Percentiles rank a stretch among this genome's conserved stretches.
Conservation (phyloP, 73 alveolate species). For the Symbiodinium natans region DNA sequence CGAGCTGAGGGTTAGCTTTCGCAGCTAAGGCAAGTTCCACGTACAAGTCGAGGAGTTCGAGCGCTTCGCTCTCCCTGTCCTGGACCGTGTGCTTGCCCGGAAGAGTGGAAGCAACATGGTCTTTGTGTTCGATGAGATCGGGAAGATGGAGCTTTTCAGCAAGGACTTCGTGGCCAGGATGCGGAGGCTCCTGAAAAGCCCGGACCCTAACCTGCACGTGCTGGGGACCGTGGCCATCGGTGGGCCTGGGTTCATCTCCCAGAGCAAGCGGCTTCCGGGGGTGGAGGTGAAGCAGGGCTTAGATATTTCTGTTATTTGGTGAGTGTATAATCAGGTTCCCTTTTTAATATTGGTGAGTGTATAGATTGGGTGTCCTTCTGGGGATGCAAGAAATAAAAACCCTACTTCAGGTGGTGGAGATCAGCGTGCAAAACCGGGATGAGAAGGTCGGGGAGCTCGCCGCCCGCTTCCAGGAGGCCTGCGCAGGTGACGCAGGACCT, state of each 20-base stretch:
- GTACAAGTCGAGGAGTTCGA: constrained; percentile 87
- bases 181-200: constrained; percentile 43
- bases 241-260: constrained; percentile 90
- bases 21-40: constrained; percentile 67
- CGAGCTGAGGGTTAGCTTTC: too few relatives aligned
- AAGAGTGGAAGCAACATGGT: not conserved
- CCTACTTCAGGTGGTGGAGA: constrained; percentile 82
- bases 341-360: too few relatives aligned
- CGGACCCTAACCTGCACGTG: constrained; percentile 68
- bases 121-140: constrained; percentile 77
- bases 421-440: constrained; percentile 49
- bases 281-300: too few relatives aligned
- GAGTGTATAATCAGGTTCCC: too few relatives aligned
- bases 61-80: constrained; percentile 65
- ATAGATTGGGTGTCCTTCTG: too few relatives aligned
- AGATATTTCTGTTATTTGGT: too few relatives aligned
- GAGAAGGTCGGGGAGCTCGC: constrained; percentile 55
- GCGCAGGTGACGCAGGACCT: not conserved
- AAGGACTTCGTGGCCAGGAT: constrained; percentile 44
- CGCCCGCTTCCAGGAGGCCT: not conserved
- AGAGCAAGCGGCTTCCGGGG: constrained; percentile 70
- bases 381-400: too few relatives aligned
- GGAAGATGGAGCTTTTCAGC: constrained; percentile 85
- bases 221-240: constrained; percentile 58
- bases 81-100: constrained; percentile 62